These are phyloP conservation scores for Pelargonium fulgidum DNA, from an alignment of 441 rosid species.

Conservation along the genomic window DNA sequence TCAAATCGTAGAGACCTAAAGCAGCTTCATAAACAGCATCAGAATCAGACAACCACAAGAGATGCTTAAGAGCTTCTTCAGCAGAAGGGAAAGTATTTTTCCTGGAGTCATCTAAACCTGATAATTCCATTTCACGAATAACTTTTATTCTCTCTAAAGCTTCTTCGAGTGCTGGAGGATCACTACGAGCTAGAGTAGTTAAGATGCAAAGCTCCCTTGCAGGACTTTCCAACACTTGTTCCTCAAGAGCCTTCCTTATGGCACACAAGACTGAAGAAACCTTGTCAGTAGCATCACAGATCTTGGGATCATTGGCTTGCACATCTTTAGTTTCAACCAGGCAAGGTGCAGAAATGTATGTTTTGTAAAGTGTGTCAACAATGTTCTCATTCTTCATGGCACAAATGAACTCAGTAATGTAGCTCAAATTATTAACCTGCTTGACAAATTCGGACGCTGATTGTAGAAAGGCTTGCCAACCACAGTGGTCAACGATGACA, in stretches of 20 bases:
- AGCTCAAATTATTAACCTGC: slow-evolving; percentile 72
- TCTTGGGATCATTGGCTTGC: slow-evolving; percentile 29
- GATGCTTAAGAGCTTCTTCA: slow-evolving; percentile 91
- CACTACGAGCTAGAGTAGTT: slow-evolving; percentile 85
- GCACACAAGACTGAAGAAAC: slow-evolving; percentile 73
- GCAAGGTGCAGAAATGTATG: slow-evolving; percentile 35
- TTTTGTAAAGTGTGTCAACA: slow-evolving; percentile 59
- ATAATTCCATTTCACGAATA: slow-evolving; percentile 81
- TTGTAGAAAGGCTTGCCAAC: slow-evolving; percentile 71
- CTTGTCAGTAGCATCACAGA: slow-evolving; percentile 40
- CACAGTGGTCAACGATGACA: slow-evolving; percentile 66
- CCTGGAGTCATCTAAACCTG: slow-evolving; percentile 47
- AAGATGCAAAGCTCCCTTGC: slow-evolving; percentile 87
- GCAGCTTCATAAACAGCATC: slow-evolving; percentile 91
- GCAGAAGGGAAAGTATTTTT: slow-evolving; percentile 64
- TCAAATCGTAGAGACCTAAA: slow-evolving; percentile 85
- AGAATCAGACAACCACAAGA: slow-evolving; percentile 81
- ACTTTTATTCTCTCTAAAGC: slow-evolving; percentile 78
- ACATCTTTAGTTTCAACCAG: slow-evolving; percentile 32
- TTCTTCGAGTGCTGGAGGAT: slow-evolving; percentile 83
- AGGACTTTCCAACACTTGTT: slow-evolving; percentile 68
- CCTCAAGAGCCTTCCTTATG: slow-evolving; percentile 72
- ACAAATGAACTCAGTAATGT: slow-evolving; percentile 86
- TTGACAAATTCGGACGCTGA: slow-evolving; percentile 71
- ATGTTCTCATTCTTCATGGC: slow-evolving; percentile 71